Conservation (phyloP, 2,329 filamentous ascomycete genomes). For the Didymella arachidicola region DNA sequence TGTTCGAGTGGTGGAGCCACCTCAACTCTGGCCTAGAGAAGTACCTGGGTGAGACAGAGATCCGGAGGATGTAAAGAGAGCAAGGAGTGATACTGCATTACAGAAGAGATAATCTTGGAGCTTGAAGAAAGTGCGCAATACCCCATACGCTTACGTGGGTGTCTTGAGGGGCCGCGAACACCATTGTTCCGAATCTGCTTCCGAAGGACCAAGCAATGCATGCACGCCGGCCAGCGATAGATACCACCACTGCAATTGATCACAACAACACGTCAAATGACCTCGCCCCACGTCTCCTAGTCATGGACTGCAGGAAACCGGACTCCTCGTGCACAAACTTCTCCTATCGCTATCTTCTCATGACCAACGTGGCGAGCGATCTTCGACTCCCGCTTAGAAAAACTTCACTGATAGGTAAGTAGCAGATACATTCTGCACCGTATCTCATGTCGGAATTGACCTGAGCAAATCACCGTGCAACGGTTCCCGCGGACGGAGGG, state of each 20-base stretch:
- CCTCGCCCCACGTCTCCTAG: constrained; percentile 34
- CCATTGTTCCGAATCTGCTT: constrained; percentile 22
- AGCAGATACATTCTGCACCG: constrained; percentile 9
- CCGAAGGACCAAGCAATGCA: constrained; percentile 33
- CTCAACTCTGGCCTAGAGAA: constrained; percentile 82
- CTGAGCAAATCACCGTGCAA: constrained; percentile 15
- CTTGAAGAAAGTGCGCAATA: constrained; percentile 50
- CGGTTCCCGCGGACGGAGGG: constrained; percentile 10
- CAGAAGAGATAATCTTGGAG: constrained; percentile 85
- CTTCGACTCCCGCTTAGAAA: constrained; percentile 3
- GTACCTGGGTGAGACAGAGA: constrained; percentile 84
- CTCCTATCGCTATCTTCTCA: constrained; percentile 34
- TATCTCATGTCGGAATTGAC: constrained; percentile 8
- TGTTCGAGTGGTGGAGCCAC: constrained; percentile 96
- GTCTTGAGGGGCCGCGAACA: constrained; percentile 16
- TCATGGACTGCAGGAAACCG: constrained; percentile 29
- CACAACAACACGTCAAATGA: constrained; percentile 36
- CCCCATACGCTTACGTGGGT: constrained; percentile 13
- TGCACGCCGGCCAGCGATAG: constrained; percentile 35
- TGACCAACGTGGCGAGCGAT: constrained; percentile 30
- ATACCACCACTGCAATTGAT: constrained; percentile 38
- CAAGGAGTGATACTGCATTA: constrained; percentile 50
- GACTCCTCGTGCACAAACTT: constrained; percentile 17
- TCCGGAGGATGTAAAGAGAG: constrained; percentile 75
- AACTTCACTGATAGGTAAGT: constrained; percentile 18